Conservation (phyloP, 2,329 filamentous ascomycete species). For the Aspergillus vadensis region DNA sequence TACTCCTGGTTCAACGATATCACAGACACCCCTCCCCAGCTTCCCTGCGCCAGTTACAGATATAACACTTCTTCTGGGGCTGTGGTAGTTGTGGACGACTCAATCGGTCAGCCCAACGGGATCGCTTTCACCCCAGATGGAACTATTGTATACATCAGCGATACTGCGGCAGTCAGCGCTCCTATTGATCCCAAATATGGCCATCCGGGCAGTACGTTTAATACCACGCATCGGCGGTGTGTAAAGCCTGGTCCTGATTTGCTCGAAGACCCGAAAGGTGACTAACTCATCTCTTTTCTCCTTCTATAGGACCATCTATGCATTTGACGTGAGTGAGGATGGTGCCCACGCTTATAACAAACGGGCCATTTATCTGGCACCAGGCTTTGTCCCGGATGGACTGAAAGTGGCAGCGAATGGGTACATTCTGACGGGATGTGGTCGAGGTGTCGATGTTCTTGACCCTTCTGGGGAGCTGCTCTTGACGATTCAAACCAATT, state of each 20-base stretch:
- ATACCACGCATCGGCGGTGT: conserved; percentile 31
- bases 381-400: conserved; percentile 46
- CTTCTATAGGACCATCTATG: conserved; percentile 36
- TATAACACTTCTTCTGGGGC: conserved; percentile 46
- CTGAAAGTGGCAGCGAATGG: conserved; percentile 47
- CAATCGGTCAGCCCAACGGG: conserved; percentile 48
- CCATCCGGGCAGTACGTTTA: conserved; percentile 30
- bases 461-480: conserved; percentile 42
- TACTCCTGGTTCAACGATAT: conserved; percentile 42
- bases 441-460: conserved; percentile 45
- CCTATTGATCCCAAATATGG: conserved; percentile 26
- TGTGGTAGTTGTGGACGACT: conserved; percentile 45
- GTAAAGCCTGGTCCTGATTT: not conserved
- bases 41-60: conserved; percentile 42
- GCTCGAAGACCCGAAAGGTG: not conserved
- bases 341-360: conserved; percentile 41
- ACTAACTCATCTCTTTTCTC: not conserved
- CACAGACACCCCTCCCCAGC: conserved; percentile 39
- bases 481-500: conserved; percentile 46
- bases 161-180: conserved; percentile 37
- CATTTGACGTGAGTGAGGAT: conserved; percentile 42
- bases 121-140: conserved; percentile 49
- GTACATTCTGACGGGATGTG: conserved; percentile 43
- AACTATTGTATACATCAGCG: conserved; percentile 49
- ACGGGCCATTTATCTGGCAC: conserved; percentile 43